Base-by-base conservation (phyloP, 805 yeast genomes). In the Yarrowia yakushimensis region DNA sequence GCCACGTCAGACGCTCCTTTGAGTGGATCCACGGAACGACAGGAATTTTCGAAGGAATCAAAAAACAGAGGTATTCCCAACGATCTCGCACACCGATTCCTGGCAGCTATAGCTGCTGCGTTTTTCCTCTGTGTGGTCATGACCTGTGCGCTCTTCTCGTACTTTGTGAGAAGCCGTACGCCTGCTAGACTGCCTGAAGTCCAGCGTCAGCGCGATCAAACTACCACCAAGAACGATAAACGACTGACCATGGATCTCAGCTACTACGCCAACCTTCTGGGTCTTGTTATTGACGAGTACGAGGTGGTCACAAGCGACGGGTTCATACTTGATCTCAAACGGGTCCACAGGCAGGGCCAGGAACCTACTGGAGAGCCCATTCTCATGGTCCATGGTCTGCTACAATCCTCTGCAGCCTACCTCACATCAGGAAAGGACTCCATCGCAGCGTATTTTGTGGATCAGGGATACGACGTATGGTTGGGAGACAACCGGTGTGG, bases 401-500 rank as follows among this genome's bases (percentile, higher is more conserved):
- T 93, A 66, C 96, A 92, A 70, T 87, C 96, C 22, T 84, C 93
- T 0, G 97, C 92, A 0, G 87, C 97, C 0, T 93, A 81, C 72
- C 80, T 93, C 28, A 86, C 96, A 0, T 77, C 88, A n/a, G 99
- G 98, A 0, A 78, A 80, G 63, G 83, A 87, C 64, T 87, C 96
- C 11, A 73, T 94, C 43, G 94, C 93, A 0, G 67, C 75, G 67
- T 83, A 79, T 71, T 80, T 78, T 70, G 78, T 78, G 55, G 75
- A 77, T 31, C 73, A 77, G 25, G 92, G 94, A 0, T 89, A 80
- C 69, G 97, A 91, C 67, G 90, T 91, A 9, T 91, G 97, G 97
- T 72, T 91, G 62, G 97, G 97, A 0, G 90, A 91, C 70, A 92
- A 91, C 70, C 76, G 99, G 65, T 87, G 97, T 67, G 96, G 97